Evolutionary conservation across 1,139 yeast genomes (phyloP).

Genomic region (Lodderomyces margitis): DNA sequence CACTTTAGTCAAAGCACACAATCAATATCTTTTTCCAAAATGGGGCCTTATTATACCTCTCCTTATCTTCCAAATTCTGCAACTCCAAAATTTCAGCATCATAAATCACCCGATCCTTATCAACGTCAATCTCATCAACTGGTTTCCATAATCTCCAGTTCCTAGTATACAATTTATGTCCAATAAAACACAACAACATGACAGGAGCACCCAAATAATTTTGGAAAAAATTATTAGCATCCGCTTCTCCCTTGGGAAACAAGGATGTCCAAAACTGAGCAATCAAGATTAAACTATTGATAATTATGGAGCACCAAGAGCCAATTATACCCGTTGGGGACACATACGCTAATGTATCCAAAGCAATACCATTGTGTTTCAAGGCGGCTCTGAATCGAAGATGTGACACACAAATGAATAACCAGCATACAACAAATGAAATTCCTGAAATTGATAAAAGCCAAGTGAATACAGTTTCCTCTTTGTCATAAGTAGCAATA

Average conservation of each 20-base stretch:
- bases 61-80: conserved; percentile 35
- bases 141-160: conserved; percentile 28
- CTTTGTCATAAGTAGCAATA: conserved; percentile 24
- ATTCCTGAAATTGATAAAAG: conserved; percentile 26
- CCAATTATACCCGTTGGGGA: conserved; percentile 30
- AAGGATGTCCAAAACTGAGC: conserved; percentile 43
- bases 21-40: conserved; percentile 23
- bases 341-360: conserved; percentile 30
- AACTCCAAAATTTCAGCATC: conserved; percentile 39
- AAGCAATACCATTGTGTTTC: conserved; percentile 24
- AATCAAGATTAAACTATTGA: conserved; percentile 23
- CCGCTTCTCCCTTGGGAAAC: conserved; percentile 32
- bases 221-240: conserved; percentile 32
- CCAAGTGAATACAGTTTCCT: conserved; percentile 25
- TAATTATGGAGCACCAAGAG: conserved; percentile 20
- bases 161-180: conserved; percentile 30
- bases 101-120: conserved; percentile 40
- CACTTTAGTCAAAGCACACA: conserved; percentile 21
- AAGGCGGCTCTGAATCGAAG: conserved; percentile 33
- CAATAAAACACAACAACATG: conserved; percentile 28
- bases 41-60: conserved; percentile 22
- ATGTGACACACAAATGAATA: conserved; percentile 33
- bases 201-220: conserved; percentile 34
- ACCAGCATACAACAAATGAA: conserved; percentile 25
- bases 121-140: conserved; percentile 38